phyloP scores from a whole-genome alignment of 2,329 filamentous ascomycete genomes.

The Exserohilum turcica region DNA sequence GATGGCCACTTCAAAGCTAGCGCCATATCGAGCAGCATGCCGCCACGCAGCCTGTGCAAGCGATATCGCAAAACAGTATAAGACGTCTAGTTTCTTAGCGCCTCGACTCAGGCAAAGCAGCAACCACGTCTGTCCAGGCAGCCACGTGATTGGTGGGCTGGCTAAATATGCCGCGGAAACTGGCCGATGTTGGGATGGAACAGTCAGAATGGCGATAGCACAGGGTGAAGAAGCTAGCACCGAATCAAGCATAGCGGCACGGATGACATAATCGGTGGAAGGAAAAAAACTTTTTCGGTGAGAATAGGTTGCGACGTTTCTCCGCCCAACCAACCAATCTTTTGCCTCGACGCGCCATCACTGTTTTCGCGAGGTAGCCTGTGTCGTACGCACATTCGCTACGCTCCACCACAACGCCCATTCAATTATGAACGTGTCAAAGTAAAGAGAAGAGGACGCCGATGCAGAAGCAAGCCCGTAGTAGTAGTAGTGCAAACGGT shows the following conservation, averaged over 20 bases:
- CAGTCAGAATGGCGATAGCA: neutral
- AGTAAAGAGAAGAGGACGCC: neutral
- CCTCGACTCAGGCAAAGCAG: neutral
- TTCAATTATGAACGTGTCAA: neutral
- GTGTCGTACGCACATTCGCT: neutral
- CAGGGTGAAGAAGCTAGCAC: neutral
- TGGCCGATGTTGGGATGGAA: conserved; percentile 5
- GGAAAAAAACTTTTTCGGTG: conserved; percentile 10
- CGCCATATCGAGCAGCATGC: conserved; percentile 10
- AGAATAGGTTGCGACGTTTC: neutral
- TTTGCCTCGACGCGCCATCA: conserved; percentile 2
- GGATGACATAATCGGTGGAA: conserved; percentile 10
- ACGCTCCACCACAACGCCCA: neutral
- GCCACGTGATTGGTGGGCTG: conserved; percentile 1
- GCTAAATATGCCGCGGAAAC: conserved; percentile 5
- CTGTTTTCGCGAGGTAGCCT: neutral
- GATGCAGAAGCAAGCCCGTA: neutral
- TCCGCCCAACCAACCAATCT: conserved; percentile 6
- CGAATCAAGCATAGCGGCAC: neutral
- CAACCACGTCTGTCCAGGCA: neutral
- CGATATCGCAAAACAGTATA: neutral
- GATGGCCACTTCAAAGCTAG: conserved; percentile 23
- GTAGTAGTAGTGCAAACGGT: neutral
- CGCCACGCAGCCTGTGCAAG: neutral
- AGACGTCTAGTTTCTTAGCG: neutral